A percentile compares a stretch with the other conserved stretches of the same genome.
Evolutionary conservation across 164 flowering plant genomes (phyloP).

Genomic region (Paratinospora sagittata): DNA sequence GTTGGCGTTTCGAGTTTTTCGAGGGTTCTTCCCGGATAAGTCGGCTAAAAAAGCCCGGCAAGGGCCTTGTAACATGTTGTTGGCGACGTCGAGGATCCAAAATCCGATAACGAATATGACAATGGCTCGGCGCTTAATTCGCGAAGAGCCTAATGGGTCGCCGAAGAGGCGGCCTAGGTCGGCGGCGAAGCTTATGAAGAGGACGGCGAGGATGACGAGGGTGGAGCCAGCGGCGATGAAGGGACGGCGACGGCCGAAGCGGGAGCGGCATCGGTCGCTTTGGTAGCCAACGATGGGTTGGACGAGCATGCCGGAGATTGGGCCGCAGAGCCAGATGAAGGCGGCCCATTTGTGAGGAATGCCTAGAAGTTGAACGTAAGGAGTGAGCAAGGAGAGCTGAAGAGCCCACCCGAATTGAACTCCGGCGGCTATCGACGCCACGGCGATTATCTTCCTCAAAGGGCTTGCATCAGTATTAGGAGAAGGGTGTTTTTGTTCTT

Average conservation of each 20-base stretch:
- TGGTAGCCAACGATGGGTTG: constrained; percentile 66
- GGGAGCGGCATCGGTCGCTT: constrained; percentile 51
- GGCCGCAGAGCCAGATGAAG: constrained; percentile 79
- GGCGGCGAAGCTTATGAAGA: constrained; percentile 64
- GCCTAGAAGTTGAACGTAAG: constrained; percentile 46
- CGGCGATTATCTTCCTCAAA: constrained; percentile 26
- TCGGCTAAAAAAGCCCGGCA: neutral
- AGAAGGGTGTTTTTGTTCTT: neutral
- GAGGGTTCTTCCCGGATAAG: constrained; percentile 18
- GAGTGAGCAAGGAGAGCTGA: constrained; percentile 67
- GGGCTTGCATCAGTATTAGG: neutral
- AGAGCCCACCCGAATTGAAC: constrained; percentile 82
- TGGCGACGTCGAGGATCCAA: constrained; percentile 22
- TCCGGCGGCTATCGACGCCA: constrained; percentile 65
- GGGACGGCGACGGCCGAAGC: constrained; percentile 68
- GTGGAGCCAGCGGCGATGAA: constrained; percentile 54
- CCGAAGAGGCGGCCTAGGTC: constrained; percentile 51
- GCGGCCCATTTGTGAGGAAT: constrained; percentile 41
- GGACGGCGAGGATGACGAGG: constrained; percentile 42
- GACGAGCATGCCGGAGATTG: constrained; percentile 65
- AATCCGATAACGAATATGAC: constrained; percentile 58
- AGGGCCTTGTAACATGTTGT: neutral
- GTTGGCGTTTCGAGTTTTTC: constrained; percentile 41
- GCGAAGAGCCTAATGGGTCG: constrained; percentile 44
- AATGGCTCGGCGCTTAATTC: constrained; percentile 38